phyloP scores from a whole-genome alignment of 75 land plant genomes.

The Cupressus sempervirens region DNA sequence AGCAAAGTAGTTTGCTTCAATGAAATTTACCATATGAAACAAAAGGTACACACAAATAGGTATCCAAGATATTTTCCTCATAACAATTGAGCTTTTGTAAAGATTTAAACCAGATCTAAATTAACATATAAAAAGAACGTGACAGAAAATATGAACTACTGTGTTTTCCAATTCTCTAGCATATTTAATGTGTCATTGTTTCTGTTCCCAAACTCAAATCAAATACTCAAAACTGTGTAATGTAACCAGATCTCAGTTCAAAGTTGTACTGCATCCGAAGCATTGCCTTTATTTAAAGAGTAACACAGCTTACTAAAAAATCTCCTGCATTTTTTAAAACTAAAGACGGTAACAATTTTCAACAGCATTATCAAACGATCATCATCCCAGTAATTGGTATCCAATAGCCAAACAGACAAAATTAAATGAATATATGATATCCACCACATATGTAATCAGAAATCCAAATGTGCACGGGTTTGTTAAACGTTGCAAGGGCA shows the following conservation, averaged over 20 bases:
- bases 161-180: background rate
- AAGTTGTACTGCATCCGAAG: background rate
- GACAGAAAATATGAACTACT: background rate
- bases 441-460: background rate
- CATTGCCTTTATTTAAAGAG: background rate
- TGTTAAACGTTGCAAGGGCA: constrained; percentile 92
- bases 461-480: constrained; percentile 74
- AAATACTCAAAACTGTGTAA: background rate
- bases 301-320: background rate
- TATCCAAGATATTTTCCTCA: too few species aligned
- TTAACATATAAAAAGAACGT: too few species aligned
- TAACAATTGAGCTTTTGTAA: too few species aligned
- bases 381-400: background rate
- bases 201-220: background rate
- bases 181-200: too few species aligned
- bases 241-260: background rate
- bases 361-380: background rate
- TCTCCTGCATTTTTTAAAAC: background rate
- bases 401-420: background rate
- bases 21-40: too few species aligned
- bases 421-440: background rate
- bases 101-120: constrained; percentile 5
- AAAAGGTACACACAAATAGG: too few species aligned
- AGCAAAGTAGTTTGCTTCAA: too few species aligned
- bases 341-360: background rate